Evolutionary conservation across 768 basidiomycete species (phyloP).

Genomic region (Lactarius hatsudake): DNA sequence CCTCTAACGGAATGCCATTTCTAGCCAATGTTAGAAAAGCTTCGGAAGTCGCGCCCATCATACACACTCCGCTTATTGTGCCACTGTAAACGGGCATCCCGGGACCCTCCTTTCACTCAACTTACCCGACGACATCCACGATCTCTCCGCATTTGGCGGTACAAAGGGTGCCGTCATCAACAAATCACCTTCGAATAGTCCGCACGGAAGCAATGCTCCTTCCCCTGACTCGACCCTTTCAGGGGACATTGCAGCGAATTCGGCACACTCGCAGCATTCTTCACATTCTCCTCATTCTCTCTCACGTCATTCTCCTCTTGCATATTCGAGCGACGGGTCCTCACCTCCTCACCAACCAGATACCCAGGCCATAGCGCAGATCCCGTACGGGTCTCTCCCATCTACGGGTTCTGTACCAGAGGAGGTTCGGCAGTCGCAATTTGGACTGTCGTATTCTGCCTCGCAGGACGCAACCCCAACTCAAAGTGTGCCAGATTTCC

Average conservation of each 20-base stretch:
- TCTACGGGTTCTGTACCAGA: neutral
- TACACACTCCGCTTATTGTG: conserved; percentile 32
- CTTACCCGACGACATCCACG: conserved; percentile 14
- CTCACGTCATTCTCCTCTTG: neutral
- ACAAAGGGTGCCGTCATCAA: conserved; percentile 21
- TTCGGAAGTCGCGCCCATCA: conserved; percentile 38
- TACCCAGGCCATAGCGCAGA: neutral
- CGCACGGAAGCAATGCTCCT: conserved; percentile 8
- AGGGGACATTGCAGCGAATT: neutral
- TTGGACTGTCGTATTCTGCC: conserved; percentile 10
- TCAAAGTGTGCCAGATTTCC: conserved; percentile 4
- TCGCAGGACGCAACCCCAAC: conserved; percentile 3
- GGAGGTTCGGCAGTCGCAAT: conserved; percentile 10
- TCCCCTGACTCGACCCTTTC: conserved; percentile 18
- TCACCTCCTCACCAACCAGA: conserved; percentile 9
- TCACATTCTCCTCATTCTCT: conserved; percentile 8
- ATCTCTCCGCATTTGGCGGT: conserved; percentile 23
- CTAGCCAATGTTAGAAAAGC: conserved; percentile 39
- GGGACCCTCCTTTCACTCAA: neutral
- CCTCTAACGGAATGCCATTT: neutral
- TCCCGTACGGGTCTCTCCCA: conserved; percentile 1
- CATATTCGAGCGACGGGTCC: conserved; percentile 16
- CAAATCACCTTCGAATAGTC: conserved; percentile 20
- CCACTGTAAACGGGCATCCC: neutral
- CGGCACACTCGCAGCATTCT: neutral